Evolutionary conservation across 768 basidiomycete species (phyloP), one percentile per base, ranked within the genome.

Genomic region (Suillus clintonianus): DNA sequence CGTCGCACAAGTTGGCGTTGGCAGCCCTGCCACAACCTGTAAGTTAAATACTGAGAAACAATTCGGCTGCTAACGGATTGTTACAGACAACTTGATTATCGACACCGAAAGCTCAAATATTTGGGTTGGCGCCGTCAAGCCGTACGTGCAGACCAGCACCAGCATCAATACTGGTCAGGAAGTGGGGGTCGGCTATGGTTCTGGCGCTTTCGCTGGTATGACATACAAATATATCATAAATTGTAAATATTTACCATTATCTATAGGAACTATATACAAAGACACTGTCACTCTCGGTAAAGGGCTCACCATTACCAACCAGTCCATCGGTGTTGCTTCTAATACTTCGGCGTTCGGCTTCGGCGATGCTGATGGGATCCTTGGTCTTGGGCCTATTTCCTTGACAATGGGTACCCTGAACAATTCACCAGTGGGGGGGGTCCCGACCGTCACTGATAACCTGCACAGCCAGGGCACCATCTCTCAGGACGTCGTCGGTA

Each of bases 81-180:
- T 60, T 8, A 50, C 63, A 89, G 87, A 85, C 70, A 58, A 70
- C 4, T 80, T 90, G 51, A 69, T 89, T 60, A 76, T 89, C 56
- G 88, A 89, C 69, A 88, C 88, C 4, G 59, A 73, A 39, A 88
- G 86, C 73, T 88, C 88, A 19, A 90, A 89, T 76, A 90, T 88
- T 30, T 90, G 89, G 88, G 78, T 90, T 48, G 88, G 89, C 22
- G 86, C 89, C 30, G 65, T 27, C 13, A 74, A 68, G 22, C 14
- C 74, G 2, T 90, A 87, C 68, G 71, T 70, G n/a, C 62, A 65
- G 65, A 89, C 89, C 8, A 77, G 76, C 59, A 83, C 86, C 30
- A 87, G 85, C 62, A 68, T 43, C 14, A 63, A 78, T 65, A 89
- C 86, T n/a, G 65, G 69, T 1, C 67, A 85, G 62, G 34, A 69